Evolutionary conservation across 495 filamentous ascomycete genomes (phyloP).

Genomic region (Trichoderma orchidacearum): DNA sequence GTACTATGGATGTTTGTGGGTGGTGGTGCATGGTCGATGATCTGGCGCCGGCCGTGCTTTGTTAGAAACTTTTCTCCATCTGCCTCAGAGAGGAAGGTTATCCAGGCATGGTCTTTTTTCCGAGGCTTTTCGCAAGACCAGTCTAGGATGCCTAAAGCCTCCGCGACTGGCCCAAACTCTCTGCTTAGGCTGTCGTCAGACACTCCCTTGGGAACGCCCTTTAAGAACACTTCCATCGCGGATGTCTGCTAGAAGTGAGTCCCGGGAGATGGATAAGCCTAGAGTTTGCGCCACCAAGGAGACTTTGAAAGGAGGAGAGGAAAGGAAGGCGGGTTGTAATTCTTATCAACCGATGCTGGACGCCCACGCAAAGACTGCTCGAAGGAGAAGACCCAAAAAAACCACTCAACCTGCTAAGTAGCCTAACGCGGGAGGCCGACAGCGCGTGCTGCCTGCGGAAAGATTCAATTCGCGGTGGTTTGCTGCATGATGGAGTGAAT

Average conservation of each 20-base stretch:
- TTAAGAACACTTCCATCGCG: constrained; percentile 28
- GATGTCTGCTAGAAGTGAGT: neutral
- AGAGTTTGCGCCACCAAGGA: no score
- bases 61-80: constrained; percentile 26
- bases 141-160: constrained; percentile 16
- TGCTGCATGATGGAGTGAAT: neutral
- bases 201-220: constrained; percentile 19
- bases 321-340: no score
- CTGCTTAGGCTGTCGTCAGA: constrained; percentile 15
- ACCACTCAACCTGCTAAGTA: no score
- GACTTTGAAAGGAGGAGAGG: neutral
- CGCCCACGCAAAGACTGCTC: neutral
- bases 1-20: neutral
- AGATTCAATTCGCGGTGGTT: neutral
- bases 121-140: constrained; percentile 21
- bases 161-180: constrained; percentile 18
- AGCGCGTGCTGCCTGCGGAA: no score
- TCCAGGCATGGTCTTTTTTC: constrained; percentile 10
- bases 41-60: constrained; percentile 6
- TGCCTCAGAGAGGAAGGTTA: constrained; percentile 20
- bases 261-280: neutral
- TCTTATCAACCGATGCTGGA: no score
- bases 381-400: no score
- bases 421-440: neutral
- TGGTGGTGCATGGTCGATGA: no score